A percentile compares a stretch with the other conserved stretches of the same genome.
These are phyloP conservation scores for Alternaria arborescens DNA, from an alignment of 2,329 filamentous ascomycete species.

Conservation along the genomic window DNA sequence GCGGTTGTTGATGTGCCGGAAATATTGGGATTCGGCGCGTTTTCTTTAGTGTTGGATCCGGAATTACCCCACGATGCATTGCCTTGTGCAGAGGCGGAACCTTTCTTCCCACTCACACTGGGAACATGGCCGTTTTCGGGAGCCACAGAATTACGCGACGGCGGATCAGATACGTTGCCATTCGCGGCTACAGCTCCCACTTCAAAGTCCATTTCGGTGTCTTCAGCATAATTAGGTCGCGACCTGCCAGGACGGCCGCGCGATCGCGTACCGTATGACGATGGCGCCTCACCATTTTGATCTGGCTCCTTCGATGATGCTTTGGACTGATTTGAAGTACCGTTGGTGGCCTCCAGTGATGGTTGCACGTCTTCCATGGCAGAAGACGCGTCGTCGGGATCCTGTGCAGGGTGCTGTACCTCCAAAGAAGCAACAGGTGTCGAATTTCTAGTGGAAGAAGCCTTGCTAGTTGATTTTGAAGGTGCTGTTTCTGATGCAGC, in stretches of 20 bases:
- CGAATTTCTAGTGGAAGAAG: slow-evolving; percentile 47
- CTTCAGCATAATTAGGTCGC: slow-evolving; percentile 95
- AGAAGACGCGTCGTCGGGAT: slow-evolving; percentile 38
- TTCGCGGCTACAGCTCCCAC: slow-evolving; percentile 67
- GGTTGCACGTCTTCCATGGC: slow-evolving; percentile 39
- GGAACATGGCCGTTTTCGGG: slow-evolving; percentile 45
- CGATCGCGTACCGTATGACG: slow-evolving; percentile 85
- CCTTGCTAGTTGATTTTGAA: slow-evolving; percentile 45
- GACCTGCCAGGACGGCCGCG: slow-evolving; percentile 83
- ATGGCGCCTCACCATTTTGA: slow-evolving; percentile 61
- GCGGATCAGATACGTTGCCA: slow-evolving; percentile 57
- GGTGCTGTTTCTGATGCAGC: slow-evolving; percentile 39
- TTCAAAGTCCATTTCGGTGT: slow-evolving; percentile 90
- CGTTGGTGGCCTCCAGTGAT: slow-evolving; percentile 40
- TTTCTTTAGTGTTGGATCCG: slow-evolving; percentile 48
- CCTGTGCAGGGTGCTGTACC: slow-evolving; percentile 33
- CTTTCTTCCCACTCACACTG: slow-evolving; percentile 50
- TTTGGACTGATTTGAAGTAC: slow-evolving; percentile 41
- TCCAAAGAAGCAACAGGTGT: slow-evolving; percentile 43
- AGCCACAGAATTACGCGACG: slow-evolving; percentile 47
- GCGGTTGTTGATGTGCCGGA: slow-evolving; percentile 68
- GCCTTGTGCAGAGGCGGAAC: slow-evolving; percentile 51
- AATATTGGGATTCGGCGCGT: slow-evolving; percentile 51
- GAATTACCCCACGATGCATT: slow-evolving; percentile 50
- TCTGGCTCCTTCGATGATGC: slow-evolving; percentile 45